Conservation (phyloP, 352 stramenopile species). For the Pelagophyceae sp. region DNA sequence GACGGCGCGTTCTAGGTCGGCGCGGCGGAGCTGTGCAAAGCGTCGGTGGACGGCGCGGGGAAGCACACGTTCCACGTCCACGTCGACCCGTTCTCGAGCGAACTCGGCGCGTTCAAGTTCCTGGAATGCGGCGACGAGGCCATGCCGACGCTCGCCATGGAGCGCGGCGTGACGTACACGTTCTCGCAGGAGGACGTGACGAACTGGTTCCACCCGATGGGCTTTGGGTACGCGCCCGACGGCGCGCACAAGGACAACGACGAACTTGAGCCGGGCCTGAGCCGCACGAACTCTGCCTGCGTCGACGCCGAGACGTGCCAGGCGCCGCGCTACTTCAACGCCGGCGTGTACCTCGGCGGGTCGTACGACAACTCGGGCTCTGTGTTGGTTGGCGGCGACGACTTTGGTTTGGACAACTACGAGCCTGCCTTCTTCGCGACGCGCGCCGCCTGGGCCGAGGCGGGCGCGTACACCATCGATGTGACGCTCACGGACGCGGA, state of each 20-base stretch:
- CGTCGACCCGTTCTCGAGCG: constrained; percentile 29
- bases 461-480: constrained; percentile 39
- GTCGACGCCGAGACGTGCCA: constrained; percentile 31
- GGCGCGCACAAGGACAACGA: constrained; percentile 43
- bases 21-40: neutral
- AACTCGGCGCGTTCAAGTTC: constrained; percentile 32
- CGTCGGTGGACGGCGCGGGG: neutral
- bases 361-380: constrained; percentile 37
- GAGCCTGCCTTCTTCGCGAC: constrained; percentile 54
- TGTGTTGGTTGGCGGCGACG: constrained; percentile 22
- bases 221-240: constrained; percentile 49
- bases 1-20: no score
- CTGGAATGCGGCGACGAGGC: constrained; percentile 31
- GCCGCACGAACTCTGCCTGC: constrained; percentile 6
- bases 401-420: constrained; percentile 56
- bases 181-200: constrained; percentile 47
- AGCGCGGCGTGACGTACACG: constrained; percentile 47
- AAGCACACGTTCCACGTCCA: constrained; percentile 30
- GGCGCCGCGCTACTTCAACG: constrained; percentile 38
- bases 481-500: constrained; percentile 42
- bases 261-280: constrained; percentile 46
- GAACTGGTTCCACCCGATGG: constrained; percentile 51
- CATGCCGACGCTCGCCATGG: constrained; percentile 50
- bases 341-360: constrained; percentile 21
- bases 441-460: constrained; percentile 42